Percentiles rank a stretch among this genome's conserved stretches.
These are phyloP conservation scores for Claviceps purpurea DNA, from an alignment of 2,329 filamentous ascomycete genomes.

Conservation along the genomic window DNA sequence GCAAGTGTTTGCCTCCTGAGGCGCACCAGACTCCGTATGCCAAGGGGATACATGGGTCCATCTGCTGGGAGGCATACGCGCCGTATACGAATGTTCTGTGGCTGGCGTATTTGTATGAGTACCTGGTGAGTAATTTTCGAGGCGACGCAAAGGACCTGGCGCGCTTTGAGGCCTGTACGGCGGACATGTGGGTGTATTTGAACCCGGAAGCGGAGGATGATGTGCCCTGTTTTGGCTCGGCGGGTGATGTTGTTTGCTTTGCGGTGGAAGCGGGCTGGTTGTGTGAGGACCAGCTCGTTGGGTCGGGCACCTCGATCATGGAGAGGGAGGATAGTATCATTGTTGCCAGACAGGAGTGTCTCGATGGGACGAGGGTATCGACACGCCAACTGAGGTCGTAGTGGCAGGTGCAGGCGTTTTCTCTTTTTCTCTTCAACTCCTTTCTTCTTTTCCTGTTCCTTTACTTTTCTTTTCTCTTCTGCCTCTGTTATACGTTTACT, in stretches of 20 bases:
- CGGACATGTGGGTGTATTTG: conserved; percentile 40
- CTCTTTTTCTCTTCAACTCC: not conserved
- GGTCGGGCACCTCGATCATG: conserved; percentile 20
- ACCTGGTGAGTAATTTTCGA: conserved; percentile 32
- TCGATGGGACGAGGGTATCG: conserved; percentile 12
- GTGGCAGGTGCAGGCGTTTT: not conserved
- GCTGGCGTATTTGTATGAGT: conserved; percentile 48
- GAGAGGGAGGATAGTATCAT: conserved; percentile 30
- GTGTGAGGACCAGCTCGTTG: conserved; percentile 36
- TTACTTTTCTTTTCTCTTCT: not conserved
- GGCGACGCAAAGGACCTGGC: conserved; percentile 32
- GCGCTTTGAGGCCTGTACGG: conserved; percentile 33
- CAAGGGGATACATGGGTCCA: conserved; percentile 29
- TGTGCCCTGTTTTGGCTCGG: conserved; percentile 38
- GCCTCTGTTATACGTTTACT: not conserved
- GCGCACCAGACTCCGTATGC: conserved; percentile 35
- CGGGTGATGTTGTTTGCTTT: conserved; percentile 43
- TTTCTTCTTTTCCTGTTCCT: not conserved
- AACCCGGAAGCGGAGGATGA: conserved; percentile 34
- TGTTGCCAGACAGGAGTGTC: conserved; percentile 15
- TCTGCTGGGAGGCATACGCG: conserved; percentile 40
- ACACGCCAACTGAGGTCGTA: conserved; percentile 8
- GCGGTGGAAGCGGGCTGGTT: conserved; percentile 46
- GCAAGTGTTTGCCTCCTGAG: conserved; percentile 33
- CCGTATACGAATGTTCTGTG: conserved; percentile 54